phyloP scores from a whole-genome alignment of 2,329 filamentous ascomycete species.

The Talaromyces sp. region DNA sequence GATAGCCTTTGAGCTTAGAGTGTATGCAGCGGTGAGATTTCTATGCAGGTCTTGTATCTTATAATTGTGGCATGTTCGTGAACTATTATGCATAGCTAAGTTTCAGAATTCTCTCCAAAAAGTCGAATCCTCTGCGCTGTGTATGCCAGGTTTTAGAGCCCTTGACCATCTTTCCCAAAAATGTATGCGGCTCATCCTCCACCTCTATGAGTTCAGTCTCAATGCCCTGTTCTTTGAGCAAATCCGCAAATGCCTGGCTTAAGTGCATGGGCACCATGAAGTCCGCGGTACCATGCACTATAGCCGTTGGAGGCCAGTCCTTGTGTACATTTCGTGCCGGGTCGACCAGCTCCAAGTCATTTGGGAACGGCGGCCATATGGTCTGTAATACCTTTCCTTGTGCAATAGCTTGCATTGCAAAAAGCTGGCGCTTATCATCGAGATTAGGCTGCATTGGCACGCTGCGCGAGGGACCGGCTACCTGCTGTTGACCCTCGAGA shows the following conservation, averaged over 20 bases:
- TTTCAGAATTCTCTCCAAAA: not conserved
- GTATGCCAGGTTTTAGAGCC: constrained; percentile 5
- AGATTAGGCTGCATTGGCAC: not conserved
- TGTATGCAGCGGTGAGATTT: too few relatives aligned
- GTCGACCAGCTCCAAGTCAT: not conserved
- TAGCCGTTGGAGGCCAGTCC: not conserved
- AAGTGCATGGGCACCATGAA: not conserved
- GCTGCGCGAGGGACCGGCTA: not conserved
- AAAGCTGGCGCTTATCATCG: constrained; percentile 2
- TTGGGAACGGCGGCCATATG: constrained; percentile 2
- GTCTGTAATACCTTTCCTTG: not conserved
- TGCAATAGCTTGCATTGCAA: constrained; percentile 1
- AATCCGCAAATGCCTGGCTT: not conserved
- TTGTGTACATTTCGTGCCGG: not conserved
- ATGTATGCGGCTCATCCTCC: constrained; percentile 7
- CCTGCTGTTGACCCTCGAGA: not conserved
- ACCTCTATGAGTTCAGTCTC: constrained; percentile 9
- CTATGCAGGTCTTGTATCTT: not conserved
- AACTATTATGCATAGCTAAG: not conserved
- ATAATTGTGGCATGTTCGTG: not conserved
- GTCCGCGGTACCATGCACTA: not conserved
- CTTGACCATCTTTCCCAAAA: constrained; percentile 4
- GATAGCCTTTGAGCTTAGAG: too few relatives aligned
- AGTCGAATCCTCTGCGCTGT: constrained; percentile 6
- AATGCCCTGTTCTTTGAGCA: not conserved